Evolutionary conservation across 148 eudicot species (phyloP), one percentile per base, ranked within the genome.

Genomic region (Rhododendron griersonianum): DNA sequence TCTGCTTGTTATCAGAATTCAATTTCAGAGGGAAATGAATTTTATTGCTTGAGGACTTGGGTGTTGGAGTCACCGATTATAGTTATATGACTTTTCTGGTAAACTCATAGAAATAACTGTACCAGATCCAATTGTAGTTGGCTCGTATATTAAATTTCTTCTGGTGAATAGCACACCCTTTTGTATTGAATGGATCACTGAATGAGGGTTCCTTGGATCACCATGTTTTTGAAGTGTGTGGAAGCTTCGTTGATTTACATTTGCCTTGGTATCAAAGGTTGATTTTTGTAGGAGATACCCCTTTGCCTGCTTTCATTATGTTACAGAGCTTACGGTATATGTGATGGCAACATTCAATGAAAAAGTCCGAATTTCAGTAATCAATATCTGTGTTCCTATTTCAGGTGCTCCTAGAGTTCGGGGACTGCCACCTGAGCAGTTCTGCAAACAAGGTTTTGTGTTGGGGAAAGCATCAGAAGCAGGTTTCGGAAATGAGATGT

Each of bases 401-500:
- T 84, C 89, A 96, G 98, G 98, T 67, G 92, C 96, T 84, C 85
- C 93, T 63, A 90, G 91, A 78, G 92, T 96, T 80, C 84, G 94
- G 87, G 67, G 80, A 48, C 92, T 96, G 55, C 87, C 91, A 75
- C 93, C 98, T 16, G 92, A 93, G 19, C 88, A 91, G 85, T 96
- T 96, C 86, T 96, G 98, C 88, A 90, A 73, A 73, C 98, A 93
- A 84, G 93, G 93, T 85, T 96, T 94, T 94, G 96, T 96, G 28
- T 84, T 96, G 81, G 98, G 94, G 23, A 96, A 94, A 89, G 98
- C 96, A 23, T 92, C 98, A 83, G 96, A 96, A 86, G 98, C 98
- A 74, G 98, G 98, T 65, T 93, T 96, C 85, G 98, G 98, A 57
- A 96, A 96, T 85, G 98, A 96, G 89, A 92, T 94, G 95, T 96